phyloP scores from a whole-genome alignment of 805 yeast species.

The Candida quercuum region DNA sequence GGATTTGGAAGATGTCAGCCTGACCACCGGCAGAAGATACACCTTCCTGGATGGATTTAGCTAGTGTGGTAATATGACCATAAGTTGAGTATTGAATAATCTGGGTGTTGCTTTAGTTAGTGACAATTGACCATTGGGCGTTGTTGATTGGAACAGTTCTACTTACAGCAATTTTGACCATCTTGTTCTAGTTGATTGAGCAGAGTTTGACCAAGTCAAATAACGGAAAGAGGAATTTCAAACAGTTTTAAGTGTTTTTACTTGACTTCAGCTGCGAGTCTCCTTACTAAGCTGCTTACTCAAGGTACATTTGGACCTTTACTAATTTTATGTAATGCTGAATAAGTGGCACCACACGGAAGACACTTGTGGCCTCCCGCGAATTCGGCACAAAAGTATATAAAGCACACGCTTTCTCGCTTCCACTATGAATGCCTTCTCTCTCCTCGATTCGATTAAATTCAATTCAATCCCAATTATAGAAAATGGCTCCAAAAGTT shows the following conservation, averaged over 20 bases:
- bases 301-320: background rate
- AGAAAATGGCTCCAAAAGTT: constrained; percentile 29
- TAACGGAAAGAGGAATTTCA: background rate
- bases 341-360: background rate
- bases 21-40: constrained; percentile 60
- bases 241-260: background rate
- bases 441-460: too few species aligned
- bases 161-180: constrained; percentile 33
- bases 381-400: too few species aligned
- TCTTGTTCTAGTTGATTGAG: constrained; percentile 7
- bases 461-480: background rate
- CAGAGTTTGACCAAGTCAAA: too few species aligned
- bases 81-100: constrained; percentile 68
- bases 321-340: background rate
- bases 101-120: background rate
- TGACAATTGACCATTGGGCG: constrained; percentile 2
- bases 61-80: constrained; percentile 68
- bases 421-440: background rate
- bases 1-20: constrained; percentile 69
- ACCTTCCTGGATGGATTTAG: constrained; percentile 65
- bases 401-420: background rate
- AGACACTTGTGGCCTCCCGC: background rate
- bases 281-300: background rate
- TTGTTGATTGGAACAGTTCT: background rate
- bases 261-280: background rate